Evolutionary conservation across 1,284 basidiomycete genomes (phyloP).

Genomic region (Apiotrichum gracile): DNA sequence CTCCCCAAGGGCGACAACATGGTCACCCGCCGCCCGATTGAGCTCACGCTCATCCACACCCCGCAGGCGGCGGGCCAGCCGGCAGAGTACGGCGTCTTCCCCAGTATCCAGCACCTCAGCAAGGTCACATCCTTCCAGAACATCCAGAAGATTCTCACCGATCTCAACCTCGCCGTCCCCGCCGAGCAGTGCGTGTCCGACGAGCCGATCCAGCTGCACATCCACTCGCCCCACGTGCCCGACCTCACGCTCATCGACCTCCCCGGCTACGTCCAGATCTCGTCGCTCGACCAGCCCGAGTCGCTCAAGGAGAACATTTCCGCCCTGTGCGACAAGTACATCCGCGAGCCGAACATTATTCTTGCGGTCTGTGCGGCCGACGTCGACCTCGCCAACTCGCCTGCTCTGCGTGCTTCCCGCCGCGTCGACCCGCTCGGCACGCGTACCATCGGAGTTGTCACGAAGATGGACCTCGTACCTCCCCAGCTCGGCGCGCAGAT

Average conservation of each 20-base stretch:
- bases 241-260: constrained; percentile 96
- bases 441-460: constrained; percentile 94
- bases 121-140: constrained; percentile 82
- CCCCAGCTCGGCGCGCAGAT: constrained; percentile 77
- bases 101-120: constrained; percentile 60
- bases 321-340: constrained; percentile 87
- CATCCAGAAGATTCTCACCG: constrained; percentile 87
- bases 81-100: constrained; percentile 89
- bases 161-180: constrained; percentile 91
- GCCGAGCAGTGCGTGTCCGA: constrained; percentile 83
- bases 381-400: constrained; percentile 97
- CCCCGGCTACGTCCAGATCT: constrained; percentile 94
- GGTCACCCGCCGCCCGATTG: constrained; percentile 97
- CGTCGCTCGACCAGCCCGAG: constrained; percentile 93
- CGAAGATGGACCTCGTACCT: constrained; percentile 96
- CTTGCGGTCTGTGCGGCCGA: constrained; percentile 96
- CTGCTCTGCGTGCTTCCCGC: constrained; percentile 84
- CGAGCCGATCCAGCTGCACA: constrained; percentile 91
- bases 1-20: constrained; percentile 92
- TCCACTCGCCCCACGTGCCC: constrained; percentile 91
- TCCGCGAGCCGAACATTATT: constrained; percentile 95
- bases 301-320: constrained; percentile 89
- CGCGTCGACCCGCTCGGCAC: constrained; percentile 91
- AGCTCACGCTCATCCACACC: constrained; percentile 92
- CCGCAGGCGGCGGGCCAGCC: constrained; percentile 57